phyloP scores from a whole-genome alignment of 2,329 filamentous ascomycete species.

The Malbranchea zuffiana region DNA sequence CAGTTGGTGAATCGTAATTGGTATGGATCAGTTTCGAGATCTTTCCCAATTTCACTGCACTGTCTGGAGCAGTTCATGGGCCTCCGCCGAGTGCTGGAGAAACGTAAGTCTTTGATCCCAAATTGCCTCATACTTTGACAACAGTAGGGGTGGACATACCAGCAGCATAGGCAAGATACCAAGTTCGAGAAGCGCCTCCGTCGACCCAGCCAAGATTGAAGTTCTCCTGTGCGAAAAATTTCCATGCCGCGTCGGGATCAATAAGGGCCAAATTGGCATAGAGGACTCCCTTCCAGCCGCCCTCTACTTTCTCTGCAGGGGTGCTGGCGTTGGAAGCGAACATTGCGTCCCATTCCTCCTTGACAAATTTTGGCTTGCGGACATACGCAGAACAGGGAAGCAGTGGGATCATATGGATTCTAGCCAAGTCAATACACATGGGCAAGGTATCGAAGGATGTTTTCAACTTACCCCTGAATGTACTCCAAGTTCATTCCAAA shows the following conservation, averaged over 20 bases:
- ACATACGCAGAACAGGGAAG: constrained; percentile 57
- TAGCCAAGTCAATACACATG: constrained; percentile 31
- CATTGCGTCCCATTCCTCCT: constrained; percentile 70
- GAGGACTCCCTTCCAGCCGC: constrained; percentile 78
- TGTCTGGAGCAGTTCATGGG: too few relatives aligned
- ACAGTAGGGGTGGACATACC: constrained; percentile 39
- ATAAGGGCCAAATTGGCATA: constrained; percentile 72
- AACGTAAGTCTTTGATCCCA: too few relatives aligned
- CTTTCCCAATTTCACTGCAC: too few relatives aligned
- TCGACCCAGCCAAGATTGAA: constrained; percentile 59
- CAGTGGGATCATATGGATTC: constrained; percentile 76
- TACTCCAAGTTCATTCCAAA: constrained; percentile 65
- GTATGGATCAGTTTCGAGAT: too few relatives aligned
- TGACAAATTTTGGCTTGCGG: constrained; percentile 58
- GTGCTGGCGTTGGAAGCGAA: constrained; percentile 60
- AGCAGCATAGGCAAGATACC: constrained; percentile 72
- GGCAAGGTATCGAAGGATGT: neutral
- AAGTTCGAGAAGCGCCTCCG: constrained; percentile 71
- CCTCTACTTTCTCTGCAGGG: constrained; percentile 43
- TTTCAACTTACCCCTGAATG: constrained; percentile 44
- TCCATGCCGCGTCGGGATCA: constrained; percentile 57
- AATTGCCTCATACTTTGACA: too few relatives aligned
- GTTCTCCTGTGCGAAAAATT: constrained; percentile 57
- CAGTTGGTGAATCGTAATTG: too few relatives aligned
- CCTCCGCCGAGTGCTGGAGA: constrained; percentile 15